These are phyloP conservation scores for Macrolepiota dolichaula DNA, from an alignment of 768 basidiomycete species.

Conservation along the genomic window DNA sequence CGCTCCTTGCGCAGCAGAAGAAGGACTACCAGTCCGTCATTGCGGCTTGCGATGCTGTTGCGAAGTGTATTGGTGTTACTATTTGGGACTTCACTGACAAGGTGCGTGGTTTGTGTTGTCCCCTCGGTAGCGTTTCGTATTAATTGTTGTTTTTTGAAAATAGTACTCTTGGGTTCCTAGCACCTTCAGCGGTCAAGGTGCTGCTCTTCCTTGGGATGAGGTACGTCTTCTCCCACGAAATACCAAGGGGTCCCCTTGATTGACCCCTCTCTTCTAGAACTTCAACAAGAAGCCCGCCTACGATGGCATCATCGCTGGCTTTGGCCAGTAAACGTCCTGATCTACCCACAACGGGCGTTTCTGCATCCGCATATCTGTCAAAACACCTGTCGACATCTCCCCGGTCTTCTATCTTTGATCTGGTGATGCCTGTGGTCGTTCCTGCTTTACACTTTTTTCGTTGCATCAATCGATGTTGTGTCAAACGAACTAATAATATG, in stretches of 20 bases:
- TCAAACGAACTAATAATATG: too few species aligned
- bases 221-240: conserved; percentile 20
- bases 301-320: conserved; percentile 25
- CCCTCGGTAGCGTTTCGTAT: neutral
- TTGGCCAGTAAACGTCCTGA: neutral
- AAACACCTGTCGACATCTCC: too few species aligned
- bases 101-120: conserved; percentile 15
- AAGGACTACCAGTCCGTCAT: conserved; percentile 54
- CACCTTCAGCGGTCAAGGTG: conserved; percentile 33
- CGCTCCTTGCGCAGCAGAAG: conserved; percentile 47
- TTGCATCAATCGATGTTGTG: too few species aligned
- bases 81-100: conserved; percentile 42
- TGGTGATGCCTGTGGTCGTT: too few species aligned
- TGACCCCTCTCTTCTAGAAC: conserved; percentile 16
- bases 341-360: too few species aligned
- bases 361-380: too few species aligned
- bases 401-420: too few species aligned
- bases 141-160: neutral
- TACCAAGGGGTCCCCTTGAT: too few species aligned
- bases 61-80: conserved; percentile 37
- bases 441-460: too few species aligned
- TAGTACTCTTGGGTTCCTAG: conserved; percentile 37
- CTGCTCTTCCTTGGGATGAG: conserved; percentile 33
- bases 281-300: conserved; percentile 29
- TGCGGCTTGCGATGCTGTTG: conserved; percentile 42